Base-by-base conservation (phyloP, 2,329 filamentous ascomycete species). In the Coniochaeta sp. region DNA sequence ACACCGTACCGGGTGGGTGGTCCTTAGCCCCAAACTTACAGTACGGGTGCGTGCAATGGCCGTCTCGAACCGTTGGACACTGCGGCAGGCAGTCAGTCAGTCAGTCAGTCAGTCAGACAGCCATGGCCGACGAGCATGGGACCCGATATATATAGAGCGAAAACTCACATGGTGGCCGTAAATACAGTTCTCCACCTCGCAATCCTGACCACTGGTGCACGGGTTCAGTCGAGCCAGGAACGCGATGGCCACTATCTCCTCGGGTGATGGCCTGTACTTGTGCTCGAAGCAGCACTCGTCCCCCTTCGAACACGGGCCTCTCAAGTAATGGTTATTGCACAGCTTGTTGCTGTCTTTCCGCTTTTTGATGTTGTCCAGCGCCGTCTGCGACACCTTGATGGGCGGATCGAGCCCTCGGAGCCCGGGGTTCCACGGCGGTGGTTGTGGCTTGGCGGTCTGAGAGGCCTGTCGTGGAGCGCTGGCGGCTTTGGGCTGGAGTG, bases 251-350 rank as follows among this genome's bases (percentile, higher is more conserved):
- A 77, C 77, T 58, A 81, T 72, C 67, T 87, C 84, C 3, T 85
- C 82, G 24, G 75, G 71, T 6, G 74, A 79, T 2, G 80, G 77
- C 63, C 75, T 79, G 66, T 85, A 81, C 54, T 79, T 73, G 69
- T 87, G 84, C 61, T 82, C 80, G 65, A 85, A 87, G 57, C 72
- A 74, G 70, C 84, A 87, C 6, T 75, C 72, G n/a, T 78, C 74
- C 11, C 76, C 77, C 65, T 84, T 86, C 56, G 74, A 68, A 64
- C 84, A 87, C 0, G 79, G 79, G 0, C 82, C 83, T 19, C 82
- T 76, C 33, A 87, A 76, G 66, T 83, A 86, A 66, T 85, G 81
- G 57, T 84, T 84, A 68, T 87, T 87, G 74, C 84, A 87, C 8
- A 86, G 72, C 70, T 86, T 86, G 62, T 80, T 77, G 64, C 71